A percentile compares a stretch with the other conserved stretches of the same genome.
These are phyloP conservation scores for Rubia balearica DNA, from an alignment of 305 asterid species.

Conservation along the genomic window DNA sequence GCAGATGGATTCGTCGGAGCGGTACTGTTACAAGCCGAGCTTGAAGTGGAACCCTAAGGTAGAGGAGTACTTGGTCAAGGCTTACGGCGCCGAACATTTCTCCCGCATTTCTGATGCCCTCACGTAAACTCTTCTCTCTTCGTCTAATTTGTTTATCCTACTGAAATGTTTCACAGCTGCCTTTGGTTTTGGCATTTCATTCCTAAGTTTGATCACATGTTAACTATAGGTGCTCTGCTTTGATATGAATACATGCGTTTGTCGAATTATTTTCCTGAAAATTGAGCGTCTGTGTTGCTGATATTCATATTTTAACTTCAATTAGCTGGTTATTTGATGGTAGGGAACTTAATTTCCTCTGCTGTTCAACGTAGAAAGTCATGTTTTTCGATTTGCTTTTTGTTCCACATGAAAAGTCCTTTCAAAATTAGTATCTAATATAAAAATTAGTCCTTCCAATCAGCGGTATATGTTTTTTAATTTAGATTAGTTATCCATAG, in stretches of 20 bases:
- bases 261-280: neutral
- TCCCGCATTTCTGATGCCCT: constrained; percentile 63
- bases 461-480: neutral
- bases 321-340: neutral
- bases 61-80: constrained; percentile 63
- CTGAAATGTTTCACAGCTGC: neutral
- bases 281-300: neutral
- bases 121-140: constrained; percentile 28
- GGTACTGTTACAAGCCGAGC: constrained; percentile 60
- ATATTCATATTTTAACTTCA: neutral
- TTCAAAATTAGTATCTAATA: neutral
- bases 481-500: neutral
- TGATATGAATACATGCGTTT: too few species aligned
- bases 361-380: neutral
- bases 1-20: constrained; percentile 69
- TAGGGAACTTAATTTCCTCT: neutral
- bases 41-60: constrained; percentile 72
- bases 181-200: neutral
- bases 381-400: neutral
- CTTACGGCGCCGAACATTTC: constrained; percentile 75
- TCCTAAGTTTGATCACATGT: neutral
- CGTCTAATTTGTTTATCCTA: neutral
- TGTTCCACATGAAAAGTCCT: neutral
- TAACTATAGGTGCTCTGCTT: neutral
- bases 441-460: neutral